Conservation (phyloP, 2,329 filamentous ascomycete species). For the Nemania serpens region DNA sequence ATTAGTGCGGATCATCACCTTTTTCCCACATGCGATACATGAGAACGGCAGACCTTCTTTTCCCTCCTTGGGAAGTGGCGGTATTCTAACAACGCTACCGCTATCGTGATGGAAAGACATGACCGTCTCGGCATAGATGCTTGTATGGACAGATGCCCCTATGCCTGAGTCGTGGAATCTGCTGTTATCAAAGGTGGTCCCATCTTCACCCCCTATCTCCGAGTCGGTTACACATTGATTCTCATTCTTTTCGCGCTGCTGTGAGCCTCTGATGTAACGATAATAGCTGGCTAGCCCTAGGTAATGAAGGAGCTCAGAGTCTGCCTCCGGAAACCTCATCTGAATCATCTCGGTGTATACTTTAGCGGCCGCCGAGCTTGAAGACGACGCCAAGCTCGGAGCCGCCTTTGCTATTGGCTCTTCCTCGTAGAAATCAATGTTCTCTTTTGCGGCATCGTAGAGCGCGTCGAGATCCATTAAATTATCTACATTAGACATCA, state of each 20-base stretch:
- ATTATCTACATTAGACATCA: neutral
- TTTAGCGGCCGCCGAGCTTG: neutral
- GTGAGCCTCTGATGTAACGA: slow-evolving; percentile 1
- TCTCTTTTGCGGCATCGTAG: slow-evolving; percentile 9
- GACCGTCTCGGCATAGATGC: neutral
- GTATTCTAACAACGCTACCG: neutral
- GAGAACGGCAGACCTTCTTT: slow-evolving; percentile 3
- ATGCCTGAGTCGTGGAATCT: slow-evolving; percentile 4
- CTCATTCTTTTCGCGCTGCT: neutral
- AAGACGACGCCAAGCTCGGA: neutral
- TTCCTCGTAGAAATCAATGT: neutral
- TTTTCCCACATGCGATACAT: slow-evolving; percentile 6
- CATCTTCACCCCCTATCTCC: neutral
- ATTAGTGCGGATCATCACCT: neutral
- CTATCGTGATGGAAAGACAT: slow-evolving; percentile 4
- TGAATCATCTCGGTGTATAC: slow-evolving; percentile 4
- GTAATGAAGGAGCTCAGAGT: slow-evolving; percentile 4
- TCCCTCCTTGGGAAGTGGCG: slow-evolving; percentile 1
- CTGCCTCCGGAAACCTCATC: slow-evolving; percentile 4
- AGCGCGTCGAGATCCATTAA: slow-evolving; percentile 8
- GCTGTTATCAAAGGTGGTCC: neutral
- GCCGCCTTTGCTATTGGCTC: neutral
- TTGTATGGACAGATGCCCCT: neutral
- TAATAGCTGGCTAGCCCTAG: neutral
- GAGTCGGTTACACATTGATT: neutral